Evolutionary conservation across 495 filamentous ascomycete genomes (phyloP).

Genomic region (Arthonia radiata): DNA sequence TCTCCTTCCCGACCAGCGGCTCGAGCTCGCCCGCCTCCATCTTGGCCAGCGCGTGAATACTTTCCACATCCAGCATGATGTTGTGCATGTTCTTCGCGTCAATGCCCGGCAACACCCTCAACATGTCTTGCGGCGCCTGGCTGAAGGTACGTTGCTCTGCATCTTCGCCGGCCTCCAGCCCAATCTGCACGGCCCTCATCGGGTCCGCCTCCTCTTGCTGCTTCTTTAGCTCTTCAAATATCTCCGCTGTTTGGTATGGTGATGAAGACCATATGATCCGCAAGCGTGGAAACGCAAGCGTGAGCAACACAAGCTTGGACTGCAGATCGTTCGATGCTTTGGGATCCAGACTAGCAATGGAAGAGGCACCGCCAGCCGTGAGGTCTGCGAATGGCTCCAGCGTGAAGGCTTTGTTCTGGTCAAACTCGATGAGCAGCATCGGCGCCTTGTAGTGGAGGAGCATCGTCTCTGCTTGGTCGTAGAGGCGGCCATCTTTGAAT

Average conservation of each 20-base stretch:
- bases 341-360: conserved; percentile 27
- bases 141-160: conserved; percentile 30
- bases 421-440: conserved; percentile 90
- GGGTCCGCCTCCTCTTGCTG: conserved; percentile 77
- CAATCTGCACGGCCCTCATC: conserved; percentile 57
- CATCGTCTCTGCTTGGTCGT: conserved; percentile 85
- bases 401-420: conserved; percentile 90
- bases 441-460: conserved; percentile 72
- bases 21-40: conserved; percentile 50
- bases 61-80: conserved; percentile 46
- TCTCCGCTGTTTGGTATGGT: conserved; percentile 91
- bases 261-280: conserved; percentile 82
- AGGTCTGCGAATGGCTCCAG: conserved; percentile 77
- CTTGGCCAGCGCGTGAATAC: conserved; percentile 66
- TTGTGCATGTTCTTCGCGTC: conserved; percentile 47
- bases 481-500: conserved; percentile 74
- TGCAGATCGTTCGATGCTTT: conserved; percentile 36
- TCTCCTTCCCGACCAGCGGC: conserved; percentile 52
- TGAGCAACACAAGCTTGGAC: conserved; percentile 75
- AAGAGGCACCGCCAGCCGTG: conserved; percentile 34
- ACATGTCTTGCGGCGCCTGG: conserved; percentile 60
- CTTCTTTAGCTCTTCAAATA: conserved; percentile 81
- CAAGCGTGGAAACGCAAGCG: conserved; percentile 71
- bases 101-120: conserved; percentile 66
- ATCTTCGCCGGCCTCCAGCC: conserved; percentile 38